Evolutionary conservation across 345 rosid species (phyloP).

Genomic region (Populus tremula): DNA sequence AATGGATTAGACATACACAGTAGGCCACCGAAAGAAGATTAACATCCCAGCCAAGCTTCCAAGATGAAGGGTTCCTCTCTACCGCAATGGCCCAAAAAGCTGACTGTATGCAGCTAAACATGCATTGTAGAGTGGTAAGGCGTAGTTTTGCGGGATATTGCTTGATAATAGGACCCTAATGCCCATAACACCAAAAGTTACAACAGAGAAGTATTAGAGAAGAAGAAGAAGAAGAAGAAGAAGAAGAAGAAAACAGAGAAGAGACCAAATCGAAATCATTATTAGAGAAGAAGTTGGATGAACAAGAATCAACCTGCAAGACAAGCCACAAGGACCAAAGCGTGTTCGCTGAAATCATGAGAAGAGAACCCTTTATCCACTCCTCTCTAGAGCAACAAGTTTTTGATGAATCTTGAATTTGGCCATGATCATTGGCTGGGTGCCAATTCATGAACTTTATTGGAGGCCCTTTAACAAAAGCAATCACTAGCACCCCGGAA

Average conservation of each 20-base stretch:
- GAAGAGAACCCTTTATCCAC: conserved; percentile 65
- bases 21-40: conserved; percentile 73
- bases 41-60: conserved; percentile 75
- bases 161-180: conserved; percentile 49
- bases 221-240: background rate
- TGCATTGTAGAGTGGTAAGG: conserved; percentile 67
- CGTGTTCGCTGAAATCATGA: conserved; percentile 70
- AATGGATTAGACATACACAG: conserved; percentile 45
- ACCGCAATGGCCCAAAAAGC: conserved; percentile 56
- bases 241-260: background rate
- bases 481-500: conserved; percentile 73
- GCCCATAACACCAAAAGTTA: background rate
- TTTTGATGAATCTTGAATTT: conserved; percentile 13
- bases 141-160: conserved; percentile 70
- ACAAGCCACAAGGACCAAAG: conserved; percentile 83
- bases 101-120: conserved; percentile 71
- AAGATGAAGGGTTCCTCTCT: conserved; percentile 58
- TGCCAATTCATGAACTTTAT: conserved; percentile 36
- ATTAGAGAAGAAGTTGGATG: background rate
- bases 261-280: background rate
- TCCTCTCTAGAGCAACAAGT: conserved; percentile 17
- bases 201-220: background rate
- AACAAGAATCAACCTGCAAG: conserved; percentile 51
- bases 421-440: conserved; percentile 9
- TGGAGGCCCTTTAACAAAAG: conserved; percentile 74